Evolutionary conservation across 2,329 filamentous ascomycete genomes (phyloP), one percentile per base, ranked within the genome.

Genomic region (Fusarium longipes): DNA sequence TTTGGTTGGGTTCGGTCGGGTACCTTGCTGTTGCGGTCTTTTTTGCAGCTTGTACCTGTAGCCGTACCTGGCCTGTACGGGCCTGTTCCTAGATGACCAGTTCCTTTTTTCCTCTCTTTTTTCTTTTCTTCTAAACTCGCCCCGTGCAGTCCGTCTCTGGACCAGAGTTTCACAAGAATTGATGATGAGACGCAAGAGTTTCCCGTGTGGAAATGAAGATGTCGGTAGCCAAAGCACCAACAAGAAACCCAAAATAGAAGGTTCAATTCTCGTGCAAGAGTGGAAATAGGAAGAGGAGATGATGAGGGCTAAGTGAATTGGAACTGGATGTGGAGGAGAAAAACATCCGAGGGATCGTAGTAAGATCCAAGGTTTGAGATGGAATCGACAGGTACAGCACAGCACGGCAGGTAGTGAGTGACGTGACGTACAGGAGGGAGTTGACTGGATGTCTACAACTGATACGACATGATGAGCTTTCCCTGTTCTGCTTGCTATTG

Each of bases 111-210:
- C n/a, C n/a, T 27, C 8, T 52, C n/a, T 43, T 52, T 49, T 40
- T 18, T 15, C 36, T 35, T 55, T 24, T 24, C 48, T 20, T 38
- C 25, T 32, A 17, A 20, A 11, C 30, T 30, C 42, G 42, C 51
- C 42, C 42, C 48, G 29, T 55, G 7, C 33, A 42, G 44, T 35
- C 42, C 32, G 30, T 39, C 42, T 57, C 48, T 57, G 32, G 25
- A 20, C 43, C 43, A 57, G 42, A 66, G 63, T 66, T 66, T 66
- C 63, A 66, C 45, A 57, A 38, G 35, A 52, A 63, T 66, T 63
- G 40, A 53, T 59, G 51, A 39, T 38, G 24, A 57, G 22, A 44
- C 44, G 49, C 17, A 39, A 65, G 38, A 17, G 35, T 63, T 57
- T 52, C 44, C 44, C 32, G 33, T 57, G 50, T 62, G 63, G 62